A percentile compares a stretch with the other conserved stretches of the same genome.
These are phyloP conservation scores for Aquanectria penicillioides DNA, from an alignment of 2,329 filamentous ascomycete species.

Conservation along the genomic window DNA sequence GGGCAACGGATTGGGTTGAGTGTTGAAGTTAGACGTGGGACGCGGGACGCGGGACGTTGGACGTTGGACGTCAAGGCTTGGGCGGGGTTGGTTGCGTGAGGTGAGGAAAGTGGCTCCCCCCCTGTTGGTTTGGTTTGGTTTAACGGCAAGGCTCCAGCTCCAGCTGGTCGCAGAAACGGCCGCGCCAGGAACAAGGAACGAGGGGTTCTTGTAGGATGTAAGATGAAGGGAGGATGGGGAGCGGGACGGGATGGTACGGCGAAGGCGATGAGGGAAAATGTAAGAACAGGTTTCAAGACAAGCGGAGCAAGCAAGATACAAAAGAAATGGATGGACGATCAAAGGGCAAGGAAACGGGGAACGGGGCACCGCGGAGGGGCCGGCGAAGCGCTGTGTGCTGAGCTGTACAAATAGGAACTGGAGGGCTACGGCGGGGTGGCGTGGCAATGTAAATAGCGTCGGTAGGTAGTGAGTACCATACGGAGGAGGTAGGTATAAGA, in stretches of 20 bases:
- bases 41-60: conserved; percentile 11
- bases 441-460: conserved; percentile 1
- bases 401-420: neutral
- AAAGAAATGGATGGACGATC: conserved; percentile 12
- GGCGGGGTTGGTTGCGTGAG: conserved; percentile 36
- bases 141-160: conserved; percentile 27
- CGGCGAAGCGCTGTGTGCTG: conserved; percentile 3
- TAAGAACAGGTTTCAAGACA: conserved; percentile 11
- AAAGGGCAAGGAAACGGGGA: neutral
- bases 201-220: conserved; percentile 19
- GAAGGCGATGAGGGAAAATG: neutral
- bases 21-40: too few species aligned
- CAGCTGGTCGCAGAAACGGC: conserved; percentile 45
- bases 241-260: conserved; percentile 7
- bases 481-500: neutral
- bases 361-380: neutral
- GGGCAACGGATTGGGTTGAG: too few species aligned
- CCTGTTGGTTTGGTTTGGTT: conserved; percentile 24
- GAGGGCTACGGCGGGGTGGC: conserved; percentile 8
- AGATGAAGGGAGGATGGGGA: conserved; percentile 12
- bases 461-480: neutral
- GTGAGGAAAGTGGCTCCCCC: conserved; percentile 25
- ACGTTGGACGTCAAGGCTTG: conserved; percentile 20
- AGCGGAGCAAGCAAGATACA: conserved; percentile 1
- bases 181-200: conserved; percentile 36